phyloP scores from a whole-genome alignment of 2,329 filamentous ascomycete species.

The Trichoderma sp. region DNA sequence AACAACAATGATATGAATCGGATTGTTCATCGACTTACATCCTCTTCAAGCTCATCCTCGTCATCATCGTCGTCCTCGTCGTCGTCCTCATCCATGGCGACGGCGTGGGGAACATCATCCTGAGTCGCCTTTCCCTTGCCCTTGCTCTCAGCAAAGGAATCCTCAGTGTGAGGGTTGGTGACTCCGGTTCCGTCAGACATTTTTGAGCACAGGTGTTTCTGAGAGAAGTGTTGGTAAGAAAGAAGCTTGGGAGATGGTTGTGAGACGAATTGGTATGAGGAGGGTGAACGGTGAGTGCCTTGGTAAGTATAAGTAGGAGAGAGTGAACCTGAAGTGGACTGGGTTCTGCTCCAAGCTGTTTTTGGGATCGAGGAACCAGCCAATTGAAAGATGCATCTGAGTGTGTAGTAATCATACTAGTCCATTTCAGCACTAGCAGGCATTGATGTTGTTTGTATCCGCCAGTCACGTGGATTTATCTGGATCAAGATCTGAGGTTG shows the following conservation, averaged over 20 bases:
- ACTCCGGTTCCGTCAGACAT: conserved; percentile 53
- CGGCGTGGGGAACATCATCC: conserved; percentile 54
- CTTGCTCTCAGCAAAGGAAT: conserved; percentile 61
- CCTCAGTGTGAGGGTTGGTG: conserved; percentile 49
- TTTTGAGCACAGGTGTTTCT: neutral
- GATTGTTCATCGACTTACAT: neutral
- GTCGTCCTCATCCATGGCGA: conserved; percentile 74
- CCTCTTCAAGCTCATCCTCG: conserved; percentile 40
- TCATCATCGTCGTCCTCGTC: conserved; percentile 69
- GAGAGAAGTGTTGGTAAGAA: conserved; percentile 12
- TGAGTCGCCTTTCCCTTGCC: conserved; percentile 80
- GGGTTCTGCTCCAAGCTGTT: conserved; percentile 31
- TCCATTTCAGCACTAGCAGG: conserved; percentile 21
- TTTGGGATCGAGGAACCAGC: conserved; percentile 31
- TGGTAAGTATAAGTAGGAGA: conserved; percentile 28
- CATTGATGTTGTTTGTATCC: neutral
- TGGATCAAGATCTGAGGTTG: neutral
- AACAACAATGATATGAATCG: neutral
- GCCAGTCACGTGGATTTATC: conserved; percentile 7
- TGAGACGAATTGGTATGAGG: conserved; percentile 17
- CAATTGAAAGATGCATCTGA: conserved; percentile 29
- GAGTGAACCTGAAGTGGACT: conserved; percentile 31
- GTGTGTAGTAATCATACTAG: conserved; percentile 38
- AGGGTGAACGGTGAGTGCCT: conserved; percentile 17
- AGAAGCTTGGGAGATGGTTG: conserved; percentile 25